Percentiles rank a stretch among this genome's conserved stretches.
These are phyloP conservation scores for Pichia cactophila DNA, from an alignment of 1,139 yeast species.

Conservation along the genomic window DNA sequence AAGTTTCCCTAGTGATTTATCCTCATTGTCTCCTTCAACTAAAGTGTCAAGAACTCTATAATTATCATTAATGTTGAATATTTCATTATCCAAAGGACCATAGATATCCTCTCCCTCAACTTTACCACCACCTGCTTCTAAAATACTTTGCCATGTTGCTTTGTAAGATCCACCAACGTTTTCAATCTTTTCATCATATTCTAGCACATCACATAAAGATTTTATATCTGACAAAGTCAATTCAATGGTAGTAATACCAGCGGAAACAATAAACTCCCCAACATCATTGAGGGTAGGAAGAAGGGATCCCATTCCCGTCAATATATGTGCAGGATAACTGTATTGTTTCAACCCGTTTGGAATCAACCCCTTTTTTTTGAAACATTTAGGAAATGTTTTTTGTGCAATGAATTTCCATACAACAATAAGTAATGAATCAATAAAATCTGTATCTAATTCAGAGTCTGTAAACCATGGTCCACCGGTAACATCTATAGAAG, in stretches of 20 bases:
- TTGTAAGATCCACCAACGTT: slow-evolving; percentile 38
- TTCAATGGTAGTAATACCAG: slow-evolving; percentile 78
- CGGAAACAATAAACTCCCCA: slow-evolving; percentile 62
- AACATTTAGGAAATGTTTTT: slow-evolving; percentile 68
- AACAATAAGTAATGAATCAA: slow-evolving; percentile 72
- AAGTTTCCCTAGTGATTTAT: slow-evolving; percentile 4
- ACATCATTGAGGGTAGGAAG: slow-evolving; percentile 68
- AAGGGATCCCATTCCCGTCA: slow-evolving; percentile 24
- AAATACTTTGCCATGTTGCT: slow-evolving; percentile 50
- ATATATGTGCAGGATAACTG: slow-evolving; percentile 33
- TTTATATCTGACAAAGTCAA: slow-evolving; percentile 67
- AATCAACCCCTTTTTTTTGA: slow-evolving; percentile 27
- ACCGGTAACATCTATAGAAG: slow-evolving; percentile 93
- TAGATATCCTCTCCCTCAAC: slow-evolving; percentile 22
- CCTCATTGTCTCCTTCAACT: slow-evolving; percentile 6
- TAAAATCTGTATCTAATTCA: slow-evolving; percentile 89
- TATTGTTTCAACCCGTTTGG: slow-evolving; percentile 21
- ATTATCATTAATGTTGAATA: slow-evolving; percentile 25
- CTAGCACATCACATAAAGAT: slow-evolving; percentile 78
- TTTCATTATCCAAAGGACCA: slow-evolving; percentile 21
- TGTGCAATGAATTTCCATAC: slow-evolving; percentile 82
- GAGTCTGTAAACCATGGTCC: slow-evolving; percentile 99
- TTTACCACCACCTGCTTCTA: slow-evolving; percentile 53
- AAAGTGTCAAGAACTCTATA: slow-evolving; percentile 24
- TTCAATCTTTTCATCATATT: slow-evolving; percentile 82